Conservation (phyloP, 768 basidiomycete species). For the Pleurotus ostreatus region DNA sequence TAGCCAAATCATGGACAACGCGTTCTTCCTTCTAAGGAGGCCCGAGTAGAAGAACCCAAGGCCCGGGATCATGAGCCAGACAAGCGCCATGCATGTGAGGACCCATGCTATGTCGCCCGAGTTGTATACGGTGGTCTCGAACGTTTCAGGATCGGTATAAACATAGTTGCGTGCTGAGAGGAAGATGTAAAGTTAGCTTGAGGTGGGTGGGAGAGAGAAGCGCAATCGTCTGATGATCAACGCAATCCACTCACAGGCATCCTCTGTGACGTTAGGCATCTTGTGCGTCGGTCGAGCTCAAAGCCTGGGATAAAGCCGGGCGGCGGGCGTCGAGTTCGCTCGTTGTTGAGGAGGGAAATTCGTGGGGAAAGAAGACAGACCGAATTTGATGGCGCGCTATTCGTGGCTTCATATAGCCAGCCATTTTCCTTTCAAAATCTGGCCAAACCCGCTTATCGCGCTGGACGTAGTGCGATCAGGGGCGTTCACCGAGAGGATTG, state of each 20-base stretch:
- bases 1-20: slow-evolving; percentile 84
- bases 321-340: background rate
- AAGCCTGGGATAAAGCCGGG: background rate
- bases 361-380: slow-evolving; percentile 4
- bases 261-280: slow-evolving; percentile 9
- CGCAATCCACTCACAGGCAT: background rate
- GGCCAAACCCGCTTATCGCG: background rate
- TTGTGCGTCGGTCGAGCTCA: background rate
- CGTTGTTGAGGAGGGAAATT: background rate
- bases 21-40: slow-evolving; percentile 89
- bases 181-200: slow-evolving; percentile 3
- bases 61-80: slow-evolving; percentile 83
- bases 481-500: background rate
- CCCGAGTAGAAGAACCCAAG: slow-evolving; percentile 91
- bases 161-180: slow-evolving; percentile 32
- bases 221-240: background rate
- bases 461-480: background rate
- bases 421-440: background rate
- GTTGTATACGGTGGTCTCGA: slow-evolving; percentile 35
- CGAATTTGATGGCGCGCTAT: background rate
- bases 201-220: slow-evolving; percentile 4
- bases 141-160: slow-evolving; percentile 24
- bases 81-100: slow-evolving; percentile 71
- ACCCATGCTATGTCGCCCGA: slow-evolving; percentile 53
- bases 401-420: background rate